phyloP scores from a whole-genome alignment of 768 basidiomycete species.

The Phylloporus scabripes region DNA sequence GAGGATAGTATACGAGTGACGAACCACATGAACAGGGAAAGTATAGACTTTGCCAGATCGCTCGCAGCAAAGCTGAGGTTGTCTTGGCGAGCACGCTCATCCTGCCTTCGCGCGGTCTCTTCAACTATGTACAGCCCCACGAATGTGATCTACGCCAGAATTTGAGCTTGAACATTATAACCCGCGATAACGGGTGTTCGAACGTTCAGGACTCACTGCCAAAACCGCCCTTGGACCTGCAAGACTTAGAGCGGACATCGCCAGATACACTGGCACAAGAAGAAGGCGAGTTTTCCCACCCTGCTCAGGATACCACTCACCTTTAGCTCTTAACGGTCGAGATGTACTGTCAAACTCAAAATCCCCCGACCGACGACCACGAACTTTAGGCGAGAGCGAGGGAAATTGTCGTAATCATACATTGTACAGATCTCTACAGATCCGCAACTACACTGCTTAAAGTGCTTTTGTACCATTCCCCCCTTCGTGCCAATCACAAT shows the following conservation, averaged over 20 bases:
- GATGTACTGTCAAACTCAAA: too few relatives aligned
- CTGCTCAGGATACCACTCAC: too few relatives aligned
- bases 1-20: background rate
- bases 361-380: too few relatives aligned
- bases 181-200: background rate
- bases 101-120: constrained; percentile 5
- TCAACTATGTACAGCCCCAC: constrained; percentile 13
- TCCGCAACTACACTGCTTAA: background rate
- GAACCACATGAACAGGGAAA: constrained; percentile 17
- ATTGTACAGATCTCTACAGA: background rate
- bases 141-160: constrained; percentile 9
- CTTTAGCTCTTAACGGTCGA: too few relatives aligned
- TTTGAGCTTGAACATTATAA: background rate
- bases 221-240: background rate
- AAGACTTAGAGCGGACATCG: background rate
- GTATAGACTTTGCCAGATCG: constrained; percentile 15
- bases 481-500: constrained; percentile 11
- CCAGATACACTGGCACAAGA: background rate
- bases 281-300: too few relatives aligned
- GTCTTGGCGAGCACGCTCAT: constrained; percentile 2
- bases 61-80: constrained; percentile 15
- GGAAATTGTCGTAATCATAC: background rate
- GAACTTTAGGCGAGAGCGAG: too few relatives aligned
- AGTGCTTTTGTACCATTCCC: constrained; percentile 3
- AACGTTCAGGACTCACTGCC: constrained; percentile 8